These are phyloP conservation scores for Chlorella sp. DNA, from an alignment of 139 green algal genomes.

Conservation along the genomic window DNA sequence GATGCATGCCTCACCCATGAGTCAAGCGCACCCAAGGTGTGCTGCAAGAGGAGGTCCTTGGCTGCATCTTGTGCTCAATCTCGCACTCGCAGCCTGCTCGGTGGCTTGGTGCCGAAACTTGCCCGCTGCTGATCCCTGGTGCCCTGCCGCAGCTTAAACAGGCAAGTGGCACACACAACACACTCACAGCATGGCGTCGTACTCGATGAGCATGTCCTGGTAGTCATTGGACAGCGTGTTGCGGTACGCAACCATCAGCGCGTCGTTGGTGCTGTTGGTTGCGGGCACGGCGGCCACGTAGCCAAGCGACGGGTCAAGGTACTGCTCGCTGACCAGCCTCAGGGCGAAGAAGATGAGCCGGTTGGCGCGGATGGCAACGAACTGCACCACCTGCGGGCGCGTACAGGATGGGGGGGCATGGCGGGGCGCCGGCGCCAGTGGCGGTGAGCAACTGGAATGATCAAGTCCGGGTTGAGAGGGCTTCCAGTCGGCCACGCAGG, in stretches of 20 bases:
- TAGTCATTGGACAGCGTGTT: background rate
- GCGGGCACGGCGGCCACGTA: background rate
- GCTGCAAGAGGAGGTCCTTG: too few species aligned
- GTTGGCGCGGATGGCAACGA: background rate
- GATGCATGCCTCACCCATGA: too few species aligned
- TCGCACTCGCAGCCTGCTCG: too few species aligned
- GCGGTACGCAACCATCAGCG: background rate
- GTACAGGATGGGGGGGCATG: background rate
- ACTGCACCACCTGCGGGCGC: background rate
- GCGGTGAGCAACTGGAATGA: too few species aligned
- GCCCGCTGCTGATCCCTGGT: too few species aligned
- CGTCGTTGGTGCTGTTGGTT: too few species aligned
- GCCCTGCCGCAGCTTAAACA: too few species aligned
- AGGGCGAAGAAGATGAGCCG: background rate
- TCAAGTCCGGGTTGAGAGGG: too few species aligned
- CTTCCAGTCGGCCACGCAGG: background rate
- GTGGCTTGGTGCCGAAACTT: too few species aligned
- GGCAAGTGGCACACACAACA: too few species aligned
- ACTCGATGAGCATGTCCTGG: background rate
- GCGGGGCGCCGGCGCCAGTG: background rate
- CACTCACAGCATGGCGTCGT: constrained; percentile 2
- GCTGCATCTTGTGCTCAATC: too few species aligned
- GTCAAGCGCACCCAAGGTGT: too few species aligned
- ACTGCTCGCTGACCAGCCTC: background rate
- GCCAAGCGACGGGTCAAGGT: background rate